Base-by-base conservation (phyloP, 257 asterid genomes). In the Solanum lignicaule region DNA sequence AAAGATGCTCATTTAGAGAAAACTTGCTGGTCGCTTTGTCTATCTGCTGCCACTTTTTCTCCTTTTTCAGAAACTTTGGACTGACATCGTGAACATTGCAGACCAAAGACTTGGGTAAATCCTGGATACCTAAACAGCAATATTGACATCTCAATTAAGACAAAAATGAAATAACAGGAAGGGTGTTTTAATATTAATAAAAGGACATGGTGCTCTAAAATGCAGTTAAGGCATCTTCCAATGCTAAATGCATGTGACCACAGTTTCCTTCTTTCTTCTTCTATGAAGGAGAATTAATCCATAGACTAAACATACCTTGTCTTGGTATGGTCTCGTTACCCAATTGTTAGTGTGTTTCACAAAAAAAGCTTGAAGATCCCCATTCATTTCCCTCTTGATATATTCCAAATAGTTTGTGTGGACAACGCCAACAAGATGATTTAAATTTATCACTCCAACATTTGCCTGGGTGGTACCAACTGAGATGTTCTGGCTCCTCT, bases 381-480 rank as follows among this genome's bases (percentile, higher is more conserved):
- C 99, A 92, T 97, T 93, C 93, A 89, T 95, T 93, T 96, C 99
- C 93, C 99, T 91, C 94, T 94, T 94, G 95, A 97, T 21, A 36
- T 74, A 36, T 74, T 74, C 83, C 83, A 74, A 21, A 74, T 74
- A 36, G 21, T 36, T 74, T 62, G 99, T 95, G 91, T 95, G 99
- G 87, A 97, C 99, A 87, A 94, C 78, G 41, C 99, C 99, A 18
- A 96, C 98, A 69, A 95, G 98, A 86, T 96, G 98, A 93, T 95
- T 72, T 94, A 92, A 97, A 97, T 91, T 95, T 96, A 94, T 95
- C 99, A 83, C 98, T 95, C 99, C 98, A 97, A 33, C 98, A 97
- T 92, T 95, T 93, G 43, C 99, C 98, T 85, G 94, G 99, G 90
- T 95, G 98, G 91, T 95, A 97, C 98, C 98, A 97, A 89, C 94